A percentile compares a stretch with the other conserved stretches of the same genome.
phyloP scores from a whole-genome alignment of 2,329 filamentous ascomycete species.

The Diaporthe helianthi region DNA sequence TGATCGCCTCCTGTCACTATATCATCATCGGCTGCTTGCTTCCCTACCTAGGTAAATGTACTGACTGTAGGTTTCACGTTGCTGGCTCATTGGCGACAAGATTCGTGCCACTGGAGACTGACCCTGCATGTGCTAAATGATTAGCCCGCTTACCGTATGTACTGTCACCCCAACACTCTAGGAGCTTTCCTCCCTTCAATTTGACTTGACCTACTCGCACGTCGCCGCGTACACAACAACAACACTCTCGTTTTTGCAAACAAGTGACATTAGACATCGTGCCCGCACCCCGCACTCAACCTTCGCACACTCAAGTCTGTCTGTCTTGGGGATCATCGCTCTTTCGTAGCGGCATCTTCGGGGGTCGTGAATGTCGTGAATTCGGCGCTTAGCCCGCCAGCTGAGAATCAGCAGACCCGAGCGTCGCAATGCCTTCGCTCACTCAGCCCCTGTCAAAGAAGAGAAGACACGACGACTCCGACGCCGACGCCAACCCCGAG shows the following conservation, averaged over 20 bases:
- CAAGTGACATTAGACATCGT: background rate
- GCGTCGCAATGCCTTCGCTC: slow-evolving; percentile 32
- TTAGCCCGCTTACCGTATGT: slow-evolving; percentile 11
- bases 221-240: background rate
- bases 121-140: slow-evolving; percentile 20
- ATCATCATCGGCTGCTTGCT: background rate
- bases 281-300: background rate
- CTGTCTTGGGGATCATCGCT: background rate
- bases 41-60: no score
- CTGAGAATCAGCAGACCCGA: background rate
- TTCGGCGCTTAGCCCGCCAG: slow-evolving; percentile 20
- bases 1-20: no score
- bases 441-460: slow-evolving; percentile 31
- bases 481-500: slow-evolving; percentile 26
- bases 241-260: background rate
- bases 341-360: background rate
- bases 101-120: background rate
- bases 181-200: background rate
- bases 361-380: background rate
- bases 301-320: background rate
- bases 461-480: slow-evolving; percentile 32
- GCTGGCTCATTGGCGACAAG: slow-evolving; percentile 4
- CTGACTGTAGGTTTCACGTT: background rate
- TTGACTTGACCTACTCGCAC: background rate
- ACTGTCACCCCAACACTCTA: slow-evolving; percentile 6